These are phyloP conservation scores for Penicillium polonicum DNA, from an alignment of 2,329 filamentous ascomycete species.

Conservation along the genomic window DNA sequence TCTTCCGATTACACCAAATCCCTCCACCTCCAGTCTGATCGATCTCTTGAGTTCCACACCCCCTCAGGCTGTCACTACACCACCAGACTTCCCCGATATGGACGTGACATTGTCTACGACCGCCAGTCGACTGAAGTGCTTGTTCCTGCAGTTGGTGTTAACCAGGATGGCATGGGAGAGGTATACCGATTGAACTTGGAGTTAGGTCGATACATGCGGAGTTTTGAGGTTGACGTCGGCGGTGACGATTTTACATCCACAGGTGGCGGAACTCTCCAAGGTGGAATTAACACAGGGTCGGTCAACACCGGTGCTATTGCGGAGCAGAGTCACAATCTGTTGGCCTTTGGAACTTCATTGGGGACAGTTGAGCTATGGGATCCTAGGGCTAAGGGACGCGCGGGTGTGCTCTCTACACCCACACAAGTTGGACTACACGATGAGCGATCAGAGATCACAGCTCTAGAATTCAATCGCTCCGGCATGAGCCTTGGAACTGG, in stretches of 20 bases:
- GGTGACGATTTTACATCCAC: conserved; percentile 68
- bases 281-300: conserved; percentile 77
- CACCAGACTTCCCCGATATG: conserved; percentile 88
- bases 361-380: conserved; percentile 99
- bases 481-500: conserved; percentile 84
- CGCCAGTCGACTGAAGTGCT: conserved; percentile 78
- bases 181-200: conserved; percentile 93
- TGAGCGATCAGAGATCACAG: conserved; percentile 67
- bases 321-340: conserved; percentile 81
- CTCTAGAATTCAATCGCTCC: conserved; percentile 79
- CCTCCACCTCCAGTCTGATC: conserved; percentile 86
- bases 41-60: conserved; percentile 89
- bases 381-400: conserved; percentile 74
- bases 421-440: conserved; percentile 41
- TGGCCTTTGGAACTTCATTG: conserved; percentile 89
- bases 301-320: conserved; percentile 87
- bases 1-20: conserved; percentile 93
- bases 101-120: conserved; percentile 84
- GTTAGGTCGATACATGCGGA: conserved; percentile 87
- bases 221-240: conserved; percentile 87
- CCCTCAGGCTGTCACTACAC: conserved; percentile 83
- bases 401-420: conserved; percentile 69
- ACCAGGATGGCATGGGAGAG: conserved; percentile 81
- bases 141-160: conserved; percentile 82
- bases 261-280: conserved; percentile 75